These are phyloP conservation scores for Astrothelium macrocarpum DNA, from an alignment of 495 filamentous ascomycete species.

Conservation along the genomic window DNA sequence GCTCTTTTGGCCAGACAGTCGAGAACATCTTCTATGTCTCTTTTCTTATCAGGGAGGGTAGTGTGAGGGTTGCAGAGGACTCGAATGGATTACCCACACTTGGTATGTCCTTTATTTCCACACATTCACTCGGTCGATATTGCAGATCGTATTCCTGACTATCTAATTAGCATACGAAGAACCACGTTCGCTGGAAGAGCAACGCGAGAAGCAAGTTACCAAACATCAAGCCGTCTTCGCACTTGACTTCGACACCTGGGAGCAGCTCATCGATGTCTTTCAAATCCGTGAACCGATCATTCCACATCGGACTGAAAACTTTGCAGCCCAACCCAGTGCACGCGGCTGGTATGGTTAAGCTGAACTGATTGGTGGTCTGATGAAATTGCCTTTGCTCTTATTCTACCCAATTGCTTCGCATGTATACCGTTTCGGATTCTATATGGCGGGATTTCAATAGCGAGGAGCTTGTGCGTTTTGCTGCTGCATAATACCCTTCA, in stretches of 20 bases:
- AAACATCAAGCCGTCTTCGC: slow-evolving; percentile 72
- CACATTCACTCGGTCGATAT: too few species aligned
- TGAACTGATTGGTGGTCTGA: too few species aligned
- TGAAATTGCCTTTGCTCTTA: background rate
- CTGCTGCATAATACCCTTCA: background rate
- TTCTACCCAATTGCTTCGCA: background rate
- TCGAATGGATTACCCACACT: slow-evolving; percentile 58
- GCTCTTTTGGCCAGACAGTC: slow-evolving; percentile 86
- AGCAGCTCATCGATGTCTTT: slow-evolving; percentile 61
- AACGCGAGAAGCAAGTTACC: slow-evolving; percentile 42
- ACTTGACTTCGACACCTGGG: slow-evolving; percentile 75
- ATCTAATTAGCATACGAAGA: slow-evolving; percentile 10
- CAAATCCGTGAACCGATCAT: slow-evolving; percentile 71
- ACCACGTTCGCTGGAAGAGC: slow-evolving; percentile 39
- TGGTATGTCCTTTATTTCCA: too few species aligned
- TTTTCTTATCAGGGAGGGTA: slow-evolving; percentile 85
- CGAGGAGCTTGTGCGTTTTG: background rate
- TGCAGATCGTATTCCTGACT: background rate
- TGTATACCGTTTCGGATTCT: background rate
- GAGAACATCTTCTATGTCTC: slow-evolving; percentile 97
- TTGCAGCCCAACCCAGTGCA: slow-evolving; percentile 42
- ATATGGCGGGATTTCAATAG: too few species aligned
- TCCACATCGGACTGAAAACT: slow-evolving; percentile 61
- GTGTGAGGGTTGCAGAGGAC: slow-evolving; percentile 55
- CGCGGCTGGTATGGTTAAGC: slow-evolving; percentile 78